phyloP scores from a whole-genome alignment of 352 stramenopile genomes.

The Globisporangium echinulatum region DNA sequence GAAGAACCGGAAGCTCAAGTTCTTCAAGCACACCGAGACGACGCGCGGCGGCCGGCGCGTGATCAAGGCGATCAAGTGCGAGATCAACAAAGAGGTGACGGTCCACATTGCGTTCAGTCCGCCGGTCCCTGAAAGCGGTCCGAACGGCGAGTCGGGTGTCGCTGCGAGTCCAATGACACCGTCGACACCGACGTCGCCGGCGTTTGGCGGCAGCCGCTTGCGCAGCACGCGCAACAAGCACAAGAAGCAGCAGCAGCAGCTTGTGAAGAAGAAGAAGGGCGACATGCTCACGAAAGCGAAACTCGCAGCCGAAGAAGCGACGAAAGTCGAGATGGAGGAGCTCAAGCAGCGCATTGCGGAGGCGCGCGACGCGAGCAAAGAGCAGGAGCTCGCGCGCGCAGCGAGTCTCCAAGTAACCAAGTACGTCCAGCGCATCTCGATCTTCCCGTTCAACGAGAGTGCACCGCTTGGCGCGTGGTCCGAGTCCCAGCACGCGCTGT shows the following conservation, averaged over 20 bases:
- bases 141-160: constrained; percentile 74
- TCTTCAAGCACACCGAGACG: constrained; percentile 84
- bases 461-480: constrained; percentile 74
- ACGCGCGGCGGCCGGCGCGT: constrained; percentile 78
- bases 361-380: constrained; percentile 68
- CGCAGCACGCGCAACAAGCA: constrained; percentile 78
- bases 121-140: constrained; percentile 71
- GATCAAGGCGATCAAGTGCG: constrained; percentile 80
- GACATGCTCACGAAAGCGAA: constrained; percentile 86
- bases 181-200: constrained; percentile 76
- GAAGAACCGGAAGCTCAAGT: constrained; percentile 86
- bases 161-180: constrained; percentile 82
- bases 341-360: constrained; percentile 77
- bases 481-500: constrained; percentile 74
- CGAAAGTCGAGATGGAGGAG: constrained; percentile 86
- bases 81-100: constrained; percentile 85
- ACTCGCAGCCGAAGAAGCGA: constrained; percentile 77
- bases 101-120: constrained; percentile 79
- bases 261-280: constrained; percentile 84
- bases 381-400: constrained; percentile 70
- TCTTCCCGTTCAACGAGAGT: constrained; percentile 79
- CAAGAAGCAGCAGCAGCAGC: constrained; percentile 77
- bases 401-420: constrained; percentile 77
- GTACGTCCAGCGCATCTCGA: constrained; percentile 78
- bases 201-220: constrained; percentile 57